Percentiles rank a stretch among this genome's conserved stretches.
phyloP scores from a whole-genome alignment of 2,329 filamentous ascomycete species.

The Phyllosticta capitalensis region DNA sequence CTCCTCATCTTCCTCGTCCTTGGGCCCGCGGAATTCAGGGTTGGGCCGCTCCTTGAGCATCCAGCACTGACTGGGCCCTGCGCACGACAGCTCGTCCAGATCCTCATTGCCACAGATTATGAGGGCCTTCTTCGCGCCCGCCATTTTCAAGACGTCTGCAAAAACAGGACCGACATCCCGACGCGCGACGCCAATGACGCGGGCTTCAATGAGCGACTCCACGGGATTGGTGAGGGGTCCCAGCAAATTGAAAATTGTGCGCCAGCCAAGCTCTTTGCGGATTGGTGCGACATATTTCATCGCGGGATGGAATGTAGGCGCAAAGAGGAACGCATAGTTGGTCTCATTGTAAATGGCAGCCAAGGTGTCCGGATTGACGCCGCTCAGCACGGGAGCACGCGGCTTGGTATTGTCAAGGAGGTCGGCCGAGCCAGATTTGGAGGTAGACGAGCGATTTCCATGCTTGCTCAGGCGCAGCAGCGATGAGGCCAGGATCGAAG shows the following conservation, averaged over 20 bases:
- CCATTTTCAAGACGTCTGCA: slow-evolving; percentile 68
- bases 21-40: slow-evolving; percentile 29
- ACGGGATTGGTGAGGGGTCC: slow-evolving; percentile 88
- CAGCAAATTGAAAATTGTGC: slow-evolving; percentile 95
- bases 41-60: slow-evolving; percentile 50
- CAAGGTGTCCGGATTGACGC: slow-evolving; percentile 64
- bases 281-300: slow-evolving; percentile 84
- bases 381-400: slow-evolving; percentile 61
- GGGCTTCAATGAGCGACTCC: slow-evolving; percentile 68
- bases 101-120: slow-evolving; percentile 92
- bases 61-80: slow-evolving; percentile 85
- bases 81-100: slow-evolving; percentile 89
- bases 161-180: slow-evolving; percentile 82
- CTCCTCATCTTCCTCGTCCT: slow-evolving; percentile 26
- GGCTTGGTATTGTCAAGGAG: slow-evolving; percentile 69
- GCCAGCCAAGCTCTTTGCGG: slow-evolving; percentile 79
- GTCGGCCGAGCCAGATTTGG: slow-evolving; percentile 90
- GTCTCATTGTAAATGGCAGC: slow-evolving; percentile 62
- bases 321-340: slow-evolving; percentile 94
- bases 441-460: slow-evolving; percentile 90
- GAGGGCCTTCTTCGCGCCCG: slow-evolving; percentile 72
- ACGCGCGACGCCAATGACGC: slow-evolving; percentile 86
- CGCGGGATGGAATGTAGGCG: slow-evolving; percentile 90
- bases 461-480: slow-evolving; percentile 85
- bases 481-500: slow-evolving; percentile 83